Conservation (phyloP, 768 basidiomycete genomes). For the Leccinum subgranulosum region DNA sequence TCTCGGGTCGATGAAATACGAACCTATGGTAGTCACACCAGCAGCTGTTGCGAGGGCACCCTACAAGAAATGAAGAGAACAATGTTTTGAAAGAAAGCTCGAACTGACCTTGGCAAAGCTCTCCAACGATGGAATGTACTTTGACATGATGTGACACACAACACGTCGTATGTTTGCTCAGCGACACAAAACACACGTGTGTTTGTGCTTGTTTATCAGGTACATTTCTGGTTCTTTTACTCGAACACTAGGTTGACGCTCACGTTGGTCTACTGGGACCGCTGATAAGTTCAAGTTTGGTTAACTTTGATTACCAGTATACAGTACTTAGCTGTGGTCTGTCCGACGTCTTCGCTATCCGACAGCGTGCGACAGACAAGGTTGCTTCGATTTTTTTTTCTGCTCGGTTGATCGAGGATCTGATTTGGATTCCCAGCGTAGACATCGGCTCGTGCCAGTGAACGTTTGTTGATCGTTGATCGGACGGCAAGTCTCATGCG, state of each 20-base stretch:
- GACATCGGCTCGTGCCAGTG: neutral
- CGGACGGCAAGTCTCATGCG: neutral
- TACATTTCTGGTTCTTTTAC: no score
- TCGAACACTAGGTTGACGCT: no score
- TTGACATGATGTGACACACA: conserved; percentile 29
- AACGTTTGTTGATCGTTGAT: no score
- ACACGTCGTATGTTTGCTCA: neutral
- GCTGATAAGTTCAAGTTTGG: no score
- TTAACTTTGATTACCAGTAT: no score
- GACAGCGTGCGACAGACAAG: neutral
- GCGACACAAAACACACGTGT: neutral
- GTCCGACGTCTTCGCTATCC: no score
- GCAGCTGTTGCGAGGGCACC: conserved; percentile 56
- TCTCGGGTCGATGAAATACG: conserved; percentile 3
- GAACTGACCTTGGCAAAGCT: conserved; percentile 41
- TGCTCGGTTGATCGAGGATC: neutral
- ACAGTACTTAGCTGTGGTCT: no score
- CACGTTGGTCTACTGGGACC: no score
- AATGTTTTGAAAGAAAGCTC: neutral
- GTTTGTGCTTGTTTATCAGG: conserved; percentile 11
- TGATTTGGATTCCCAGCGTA: neutral
- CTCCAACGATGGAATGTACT: conserved; percentile 41
- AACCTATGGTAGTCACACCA: conserved; percentile 55
- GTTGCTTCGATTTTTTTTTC: no score
- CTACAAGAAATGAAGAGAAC: conserved; percentile 24